Evolutionary conservation across 75 land plant species (phyloP).

Genomic region (Gnetum montanum): DNA sequence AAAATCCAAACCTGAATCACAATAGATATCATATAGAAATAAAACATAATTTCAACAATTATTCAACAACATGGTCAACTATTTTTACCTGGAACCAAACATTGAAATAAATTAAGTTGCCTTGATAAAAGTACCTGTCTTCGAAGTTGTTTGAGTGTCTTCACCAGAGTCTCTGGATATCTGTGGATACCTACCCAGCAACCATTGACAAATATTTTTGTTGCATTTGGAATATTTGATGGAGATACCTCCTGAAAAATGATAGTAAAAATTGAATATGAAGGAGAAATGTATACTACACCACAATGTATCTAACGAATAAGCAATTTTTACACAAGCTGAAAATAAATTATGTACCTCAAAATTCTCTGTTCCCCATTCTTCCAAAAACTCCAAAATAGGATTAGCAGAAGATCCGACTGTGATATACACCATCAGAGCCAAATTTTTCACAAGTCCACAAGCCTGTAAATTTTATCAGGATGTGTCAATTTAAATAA

Average conservation of each 20-base stretch:
- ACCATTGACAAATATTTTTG: slow-evolving; percentile 99
- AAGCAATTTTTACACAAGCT: background rate
- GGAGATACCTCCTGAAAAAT: slow-evolving; percentile 89
- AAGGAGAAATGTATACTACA: background rate
- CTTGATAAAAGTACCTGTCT: slow-evolving; percentile 76
- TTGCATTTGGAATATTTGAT: slow-evolving; percentile 91
- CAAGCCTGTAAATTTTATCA: slow-evolving; percentile 64
- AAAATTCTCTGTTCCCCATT: slow-evolving; percentile 98
- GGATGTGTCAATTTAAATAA: no score
- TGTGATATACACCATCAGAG: slow-evolving; percentile 95
- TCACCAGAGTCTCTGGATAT: slow-evolving; percentile 89
- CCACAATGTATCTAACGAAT: no score
- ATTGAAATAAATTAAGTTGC: background rate
- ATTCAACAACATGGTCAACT: no score
- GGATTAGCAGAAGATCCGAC: slow-evolving; percentile 98
- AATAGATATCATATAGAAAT: no score
- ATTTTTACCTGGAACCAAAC: background rate
- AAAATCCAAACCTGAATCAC: no score
- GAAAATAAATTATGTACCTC: slow-evolving; percentile 40
- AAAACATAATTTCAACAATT: no score
- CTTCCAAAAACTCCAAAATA: slow-evolving; percentile 94
- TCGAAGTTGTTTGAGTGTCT: slow-evolving; percentile 72
- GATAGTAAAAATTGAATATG: background rate
- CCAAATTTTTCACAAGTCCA: slow-evolving; percentile 96
- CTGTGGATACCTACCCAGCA: slow-evolving; percentile 99